phyloP scores from a whole-genome alignment of 2,329 filamentous ascomycete genomes.

The Claviceps fusiformis region DNA sequence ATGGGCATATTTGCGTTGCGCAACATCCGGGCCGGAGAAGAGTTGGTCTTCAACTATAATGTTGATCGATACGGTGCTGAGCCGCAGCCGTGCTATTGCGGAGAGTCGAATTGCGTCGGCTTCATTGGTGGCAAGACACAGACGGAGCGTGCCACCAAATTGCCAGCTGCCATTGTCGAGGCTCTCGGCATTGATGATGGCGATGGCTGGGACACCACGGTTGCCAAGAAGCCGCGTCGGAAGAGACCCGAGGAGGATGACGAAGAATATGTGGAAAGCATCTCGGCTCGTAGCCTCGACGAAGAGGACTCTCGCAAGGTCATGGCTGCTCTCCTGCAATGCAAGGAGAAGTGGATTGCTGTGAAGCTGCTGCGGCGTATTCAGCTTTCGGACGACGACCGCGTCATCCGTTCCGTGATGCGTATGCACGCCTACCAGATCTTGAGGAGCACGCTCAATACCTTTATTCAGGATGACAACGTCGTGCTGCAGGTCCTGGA shows the following conservation, averaged over 20 bases:
- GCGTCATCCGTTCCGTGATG: conserved; percentile 75
- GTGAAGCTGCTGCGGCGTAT: conserved; percentile 88
- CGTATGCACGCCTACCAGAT: conserved; percentile 97
- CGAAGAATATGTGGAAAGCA: conserved; percentile 87
- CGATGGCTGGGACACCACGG: conserved; percentile 81
- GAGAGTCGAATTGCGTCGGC: conserved; percentile 84
- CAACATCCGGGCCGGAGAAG: conserved; percentile 73
- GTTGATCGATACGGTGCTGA: conserved; percentile 96
- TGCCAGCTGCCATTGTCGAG: conserved; percentile 80
- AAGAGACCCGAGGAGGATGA: conserved; percentile 88
- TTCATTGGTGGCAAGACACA: conserved; percentile 97
- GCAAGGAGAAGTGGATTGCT: conserved; percentile 98
- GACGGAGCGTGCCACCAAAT: conserved; percentile 85
- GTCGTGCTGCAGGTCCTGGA: conserved; percentile 80
- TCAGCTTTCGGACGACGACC: conserved; percentile 73
- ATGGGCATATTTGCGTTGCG: conserved; percentile 97
- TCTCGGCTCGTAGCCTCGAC: conserved; percentile 65
- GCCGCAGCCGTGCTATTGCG: conserved; percentile 93
- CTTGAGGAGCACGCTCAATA: conserved; percentile 70
- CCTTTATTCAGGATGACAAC: conserved; percentile 81
- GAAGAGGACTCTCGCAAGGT: conserved; percentile 82
- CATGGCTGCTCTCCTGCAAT: conserved; percentile 93
- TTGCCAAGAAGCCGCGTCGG: conserved; percentile 81
- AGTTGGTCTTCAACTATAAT: conserved; percentile 98
- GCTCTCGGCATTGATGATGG: conserved; percentile 88